Evolutionary conservation across 768 basidiomycete genomes (phyloP).

Genomic region (Calocera cornea): DNA sequence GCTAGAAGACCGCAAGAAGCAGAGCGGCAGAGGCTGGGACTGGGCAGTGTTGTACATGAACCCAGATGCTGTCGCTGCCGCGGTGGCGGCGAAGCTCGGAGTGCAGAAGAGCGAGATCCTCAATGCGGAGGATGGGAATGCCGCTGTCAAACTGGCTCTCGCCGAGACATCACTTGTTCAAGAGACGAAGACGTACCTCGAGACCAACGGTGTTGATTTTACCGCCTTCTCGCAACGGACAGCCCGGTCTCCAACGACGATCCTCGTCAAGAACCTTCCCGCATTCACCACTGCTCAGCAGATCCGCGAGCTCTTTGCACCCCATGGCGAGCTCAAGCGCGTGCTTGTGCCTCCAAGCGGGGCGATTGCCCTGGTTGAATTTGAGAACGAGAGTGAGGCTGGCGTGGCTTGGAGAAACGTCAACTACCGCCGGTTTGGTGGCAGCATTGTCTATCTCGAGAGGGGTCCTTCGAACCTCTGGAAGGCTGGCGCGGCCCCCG

Average conservation of each 20-base stretch:
- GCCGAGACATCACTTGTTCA: constrained; percentile 94
- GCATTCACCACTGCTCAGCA: constrained; percentile 67
- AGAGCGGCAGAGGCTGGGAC: constrained; percentile 68
- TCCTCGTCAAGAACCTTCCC: constrained; percentile 94
- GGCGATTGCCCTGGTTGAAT: constrained; percentile 85
- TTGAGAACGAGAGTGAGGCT: constrained; percentile 56
- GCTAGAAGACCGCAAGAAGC: constrained; percentile 47
- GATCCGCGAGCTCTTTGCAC: constrained; percentile 65
- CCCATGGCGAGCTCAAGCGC: constrained; percentile 54
- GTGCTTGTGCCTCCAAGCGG: constrained; percentile 84
- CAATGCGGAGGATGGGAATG: constrained; percentile 30
- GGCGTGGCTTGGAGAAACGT: constrained; percentile 63
- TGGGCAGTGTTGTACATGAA: constrained; percentile 97
- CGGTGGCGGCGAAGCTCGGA: constrained; percentile 77
- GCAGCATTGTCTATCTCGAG: constrained; percentile 83
- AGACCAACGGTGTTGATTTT: constrained; percentile 45
- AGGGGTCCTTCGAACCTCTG: constrained; percentile 78
- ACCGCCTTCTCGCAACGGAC: constrained; percentile 38
- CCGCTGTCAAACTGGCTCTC: constrained; percentile 87
- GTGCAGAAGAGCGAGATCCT: constrained; percentile 79
- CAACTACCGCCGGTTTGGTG: constrained; percentile 77
- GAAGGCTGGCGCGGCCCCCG: constrained; percentile 27
- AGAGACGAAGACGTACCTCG: constrained; percentile 85
- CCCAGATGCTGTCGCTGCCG: constrained; percentile 86
- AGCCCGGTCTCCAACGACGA: constrained; percentile 53